Percentiles rank a stretch among this genome's conserved stretches.
Evolutionary conservation across 768 basidiomycete species (phyloP).

Genomic region (Suillus hirtellus): DNA sequence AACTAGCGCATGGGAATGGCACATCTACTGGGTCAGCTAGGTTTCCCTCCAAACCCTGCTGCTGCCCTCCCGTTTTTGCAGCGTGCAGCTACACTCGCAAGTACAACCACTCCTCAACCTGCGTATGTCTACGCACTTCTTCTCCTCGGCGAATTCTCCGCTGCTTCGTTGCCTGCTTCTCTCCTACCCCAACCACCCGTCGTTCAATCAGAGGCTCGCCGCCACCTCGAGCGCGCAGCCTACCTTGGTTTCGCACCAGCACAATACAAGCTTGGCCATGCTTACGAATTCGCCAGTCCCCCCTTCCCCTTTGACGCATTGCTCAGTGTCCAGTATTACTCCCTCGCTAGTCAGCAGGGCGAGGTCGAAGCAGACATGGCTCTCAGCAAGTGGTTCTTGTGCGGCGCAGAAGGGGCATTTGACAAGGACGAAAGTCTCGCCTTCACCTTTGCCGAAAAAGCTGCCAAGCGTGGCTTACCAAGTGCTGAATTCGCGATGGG

Average conservation of each 20-base stretch:
- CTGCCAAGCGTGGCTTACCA: slow-evolving; percentile 69
- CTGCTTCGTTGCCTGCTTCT: slow-evolving; percentile 51
- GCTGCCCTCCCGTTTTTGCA: slow-evolving; percentile 72
- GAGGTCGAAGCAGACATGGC: slow-evolving; percentile 97
- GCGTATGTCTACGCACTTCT: slow-evolving; percentile 89
- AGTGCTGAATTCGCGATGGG: slow-evolving; percentile 95
- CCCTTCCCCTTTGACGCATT: slow-evolving; percentile 88
- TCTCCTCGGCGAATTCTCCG: slow-evolving; percentile 81
- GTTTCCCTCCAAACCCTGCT: slow-evolving; percentile 51
- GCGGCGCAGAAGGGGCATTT: slow-evolving; percentile 74
- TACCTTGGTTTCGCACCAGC: slow-evolving; percentile 83
- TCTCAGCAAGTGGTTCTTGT: slow-evolving; percentile 95
- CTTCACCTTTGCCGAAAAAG: slow-evolving; percentile 88
- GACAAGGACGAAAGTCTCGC: slow-evolving; percentile 88
- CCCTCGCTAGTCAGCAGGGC: slow-evolving; percentile 77
- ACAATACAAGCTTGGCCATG: slow-evolving; percentile 91
- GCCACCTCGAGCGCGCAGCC: slow-evolving; percentile 81
- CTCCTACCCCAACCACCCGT: slow-evolving; percentile 50
- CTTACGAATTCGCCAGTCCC: slow-evolving; percentile 87
- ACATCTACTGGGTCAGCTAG: slow-evolving; percentile 84
- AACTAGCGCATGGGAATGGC: slow-evolving; percentile 92
- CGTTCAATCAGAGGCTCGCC: slow-evolving; percentile 59
- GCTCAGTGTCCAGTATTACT: slow-evolving; percentile 89
- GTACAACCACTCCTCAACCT: slow-evolving; percentile 79
- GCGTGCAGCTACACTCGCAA: slow-evolving; percentile 73